Evolutionary conservation across 768 basidiomycete species (phyloP).

Genomic region (Ephemerocybe angulata): DNA sequence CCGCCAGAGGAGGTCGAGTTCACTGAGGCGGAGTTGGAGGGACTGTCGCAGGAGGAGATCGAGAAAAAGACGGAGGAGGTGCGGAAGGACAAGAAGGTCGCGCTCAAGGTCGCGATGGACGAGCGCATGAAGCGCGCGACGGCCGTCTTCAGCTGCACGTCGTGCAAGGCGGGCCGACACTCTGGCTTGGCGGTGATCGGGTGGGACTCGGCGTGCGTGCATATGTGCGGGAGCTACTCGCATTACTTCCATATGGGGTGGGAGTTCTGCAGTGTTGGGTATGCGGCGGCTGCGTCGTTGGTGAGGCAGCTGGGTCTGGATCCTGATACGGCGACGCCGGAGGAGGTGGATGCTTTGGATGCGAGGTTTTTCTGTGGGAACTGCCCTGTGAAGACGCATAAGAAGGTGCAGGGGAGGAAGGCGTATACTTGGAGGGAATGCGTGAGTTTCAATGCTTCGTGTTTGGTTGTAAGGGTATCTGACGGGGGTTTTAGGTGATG

Average conservation of each 20-base stretch:
- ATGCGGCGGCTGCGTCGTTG: conserved; percentile 8
- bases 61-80: neutral
- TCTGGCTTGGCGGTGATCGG: conserved; percentile 3
- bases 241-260: conserved; percentile 1
- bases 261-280: conserved; percentile 9
- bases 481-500: neutral
- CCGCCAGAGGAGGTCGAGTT: neutral
- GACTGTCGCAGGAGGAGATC: conserved; percentile 2
- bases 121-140: conserved; percentile 6
- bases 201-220: conserved; percentile 4
- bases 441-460: neutral
- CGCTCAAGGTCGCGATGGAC: neutral
- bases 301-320: conserved; percentile 3
- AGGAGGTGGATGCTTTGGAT: conserved; percentile 7
- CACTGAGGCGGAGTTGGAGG: neutral
- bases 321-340: conserved; percentile 7
- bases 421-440: conserved; percentile 13
- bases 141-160: conserved; percentile 2
- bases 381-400: conserved; percentile 6
- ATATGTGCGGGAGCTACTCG: conserved; percentile 8
- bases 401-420: conserved; percentile 8
- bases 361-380: conserved; percentile 10
- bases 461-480: neutral
- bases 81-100: neutral
- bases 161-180: conserved; percentile 1